Percentiles rank a stretch among this genome's conserved stretches.
Evolutionary conservation across 2,329 filamentous ascomycete genomes (phyloP).

Genomic region (Gremmenia infestans): DNA sequence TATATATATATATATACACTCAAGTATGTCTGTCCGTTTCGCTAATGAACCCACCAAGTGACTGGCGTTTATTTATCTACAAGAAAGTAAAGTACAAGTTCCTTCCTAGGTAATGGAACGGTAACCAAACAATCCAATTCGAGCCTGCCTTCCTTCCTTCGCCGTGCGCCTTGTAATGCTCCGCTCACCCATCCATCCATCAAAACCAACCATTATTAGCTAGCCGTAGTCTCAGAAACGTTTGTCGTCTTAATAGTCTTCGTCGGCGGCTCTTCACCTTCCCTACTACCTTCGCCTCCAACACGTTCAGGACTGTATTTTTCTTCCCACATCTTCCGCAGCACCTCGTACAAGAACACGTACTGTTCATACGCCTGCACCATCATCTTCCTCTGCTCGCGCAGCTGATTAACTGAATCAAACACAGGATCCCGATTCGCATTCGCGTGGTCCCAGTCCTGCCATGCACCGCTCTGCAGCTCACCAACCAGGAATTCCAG

Average conservation of each 20-base stretch:
- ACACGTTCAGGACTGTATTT: constrained; percentile 41
- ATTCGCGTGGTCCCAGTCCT: constrained; percentile 28
- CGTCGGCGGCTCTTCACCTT: not conserved
- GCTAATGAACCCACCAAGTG: too few relatives aligned
- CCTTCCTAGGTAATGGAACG: too few relatives aligned
- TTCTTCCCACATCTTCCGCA: constrained; percentile 69
- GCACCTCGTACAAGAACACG: constrained; percentile 80
- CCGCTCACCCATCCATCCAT: too few relatives aligned
- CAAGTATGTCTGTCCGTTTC: too few relatives aligned
- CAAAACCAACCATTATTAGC: too few relatives aligned
- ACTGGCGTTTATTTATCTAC: too few relatives aligned
- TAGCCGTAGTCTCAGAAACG: constrained; percentile 1
- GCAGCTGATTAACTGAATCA: constrained; percentile 71
- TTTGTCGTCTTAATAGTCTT: constrained; percentile 1
- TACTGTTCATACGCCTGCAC: constrained; percentile 86
- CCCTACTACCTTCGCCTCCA: constrained; percentile 20
- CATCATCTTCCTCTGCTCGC: constrained; percentile 91
- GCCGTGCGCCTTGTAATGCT: too few relatives aligned
- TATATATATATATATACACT: too few relatives aligned
- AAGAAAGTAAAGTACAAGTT: too few relatives aligned
- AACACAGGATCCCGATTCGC: constrained; percentile 63
- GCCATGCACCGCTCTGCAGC: constrained; percentile 62
- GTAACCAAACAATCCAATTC: too few relatives aligned
- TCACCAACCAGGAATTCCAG: constrained; percentile 88
- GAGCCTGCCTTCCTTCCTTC: too few relatives aligned